Conservation (phyloP, 257 asterid genomes). For the Solanum tarapatanum region DNA sequence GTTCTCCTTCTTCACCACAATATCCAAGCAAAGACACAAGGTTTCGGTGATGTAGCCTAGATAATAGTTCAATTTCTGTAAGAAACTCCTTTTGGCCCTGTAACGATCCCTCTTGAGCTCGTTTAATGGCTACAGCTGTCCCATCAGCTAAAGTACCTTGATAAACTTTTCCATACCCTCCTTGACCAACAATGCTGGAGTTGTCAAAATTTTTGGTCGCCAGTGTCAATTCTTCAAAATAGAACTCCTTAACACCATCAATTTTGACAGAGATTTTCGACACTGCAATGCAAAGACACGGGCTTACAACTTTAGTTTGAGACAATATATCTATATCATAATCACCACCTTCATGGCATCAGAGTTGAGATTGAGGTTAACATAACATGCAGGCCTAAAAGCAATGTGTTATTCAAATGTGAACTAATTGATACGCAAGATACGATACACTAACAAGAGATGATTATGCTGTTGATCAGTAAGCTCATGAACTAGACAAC, state of each 20-base stretch:
- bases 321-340: neutral
- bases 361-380: neutral
- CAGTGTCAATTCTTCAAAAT: slow-evolving; percentile 46
- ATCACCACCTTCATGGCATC: neutral
- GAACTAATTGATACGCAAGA: neutral
- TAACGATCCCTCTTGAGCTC: slow-evolving; percentile 85
- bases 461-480: neutral
- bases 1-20: slow-evolving; percentile 95
- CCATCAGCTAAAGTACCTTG: slow-evolving; percentile 79
- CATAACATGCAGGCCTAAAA: neutral
- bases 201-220: slow-evolving; percentile 53
- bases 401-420: neutral
- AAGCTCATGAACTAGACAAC: neutral
- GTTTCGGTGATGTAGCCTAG: slow-evolving; percentile 91
- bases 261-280: slow-evolving; percentile 61
- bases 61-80: slow-evolving; percentile 76
- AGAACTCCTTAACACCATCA: slow-evolving; percentile 79
- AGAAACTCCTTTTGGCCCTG: slow-evolving; percentile 97
- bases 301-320: neutral
- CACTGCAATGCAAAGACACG: slow-evolving; percentile 35
- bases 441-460: neutral
- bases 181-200: slow-evolving; percentile 70
- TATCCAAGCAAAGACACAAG: slow-evolving; percentile 78
- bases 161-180: slow-evolving; percentile 95
- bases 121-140: slow-evolving; percentile 79